A percentile compares a stretch with the other conserved stretches of the same genome.
Evolutionary conservation across 345 rosid species (phyloP).

Genomic region (Hypericum androsaemum): DNA sequence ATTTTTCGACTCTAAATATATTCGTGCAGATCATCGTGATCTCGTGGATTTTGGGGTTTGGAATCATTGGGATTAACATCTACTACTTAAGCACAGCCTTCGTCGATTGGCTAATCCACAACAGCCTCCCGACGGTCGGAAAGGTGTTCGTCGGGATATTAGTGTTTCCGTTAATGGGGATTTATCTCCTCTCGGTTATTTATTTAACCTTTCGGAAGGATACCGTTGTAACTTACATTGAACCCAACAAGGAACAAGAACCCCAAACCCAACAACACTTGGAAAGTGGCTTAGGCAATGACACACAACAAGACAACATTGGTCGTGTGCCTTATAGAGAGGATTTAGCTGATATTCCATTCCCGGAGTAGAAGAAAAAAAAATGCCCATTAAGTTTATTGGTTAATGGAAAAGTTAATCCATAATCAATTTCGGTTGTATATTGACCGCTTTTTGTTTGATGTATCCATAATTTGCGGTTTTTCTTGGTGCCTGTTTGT

Average conservation of each 20-base stretch:
- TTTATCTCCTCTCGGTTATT: conserved; percentile 33
- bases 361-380: conserved; percentile 21
- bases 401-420: too few species aligned
- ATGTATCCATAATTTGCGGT: too few species aligned
- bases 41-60: conserved; percentile 50
- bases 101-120: conserved; percentile 40
- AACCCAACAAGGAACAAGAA: conserved; percentile 23
- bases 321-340: conserved; percentile 30
- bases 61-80: conserved; percentile 50
- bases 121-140: conserved; percentile 25
- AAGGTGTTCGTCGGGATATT: conserved; percentile 38
- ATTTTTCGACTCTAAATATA: background rate
- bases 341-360: conserved; percentile 39
- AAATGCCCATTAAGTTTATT: too few species aligned
- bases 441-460: too few species aligned
- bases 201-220: conserved; percentile 46
- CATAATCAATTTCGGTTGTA: too few species aligned
- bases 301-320: background rate
- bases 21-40: conserved; percentile 33
- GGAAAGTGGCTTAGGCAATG: conserved; percentile 18
- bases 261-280: conserved; percentile 3
- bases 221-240: conserved; percentile 24
- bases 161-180: conserved; percentile 46
- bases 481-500: too few species aligned
- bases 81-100: conserved; percentile 49